Evolutionary conservation across 345 rosid genomes (phyloP), one percentile per base, ranked within the genome.

Genomic region (Combretum micranthum): DNA sequence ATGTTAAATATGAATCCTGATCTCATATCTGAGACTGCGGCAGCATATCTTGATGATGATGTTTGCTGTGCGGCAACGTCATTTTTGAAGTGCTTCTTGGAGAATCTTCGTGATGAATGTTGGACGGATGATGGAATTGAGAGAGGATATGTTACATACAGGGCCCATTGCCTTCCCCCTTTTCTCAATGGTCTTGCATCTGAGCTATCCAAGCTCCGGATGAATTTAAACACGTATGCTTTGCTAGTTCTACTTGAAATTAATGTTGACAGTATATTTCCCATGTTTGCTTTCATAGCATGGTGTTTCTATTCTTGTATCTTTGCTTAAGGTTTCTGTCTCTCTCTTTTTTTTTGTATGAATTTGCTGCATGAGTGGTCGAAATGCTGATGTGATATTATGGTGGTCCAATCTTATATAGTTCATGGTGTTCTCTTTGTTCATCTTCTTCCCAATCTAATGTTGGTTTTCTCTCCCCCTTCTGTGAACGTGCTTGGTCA

Each of bases 31-130:
- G 90, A 88, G 73, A 80, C 81, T 14, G 81, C 80, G 19, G 77
- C 80, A 64, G 95, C 95, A 16, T 88, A 84, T 64, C 44, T 53
- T 57, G 98, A 92, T 60, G 93, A 88, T 71, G 96, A 86, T 66
- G 95, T 88, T 55, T 92, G 98, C 64, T 83, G 83, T 74, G 98
- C 98, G 39, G 82, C 77, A 50, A 86, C 98, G 23, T 78, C 96
- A 19, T 92, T 92, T 72, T 69, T 88, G 76, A 86, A 81, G 69
- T 88, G 93, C 76, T 88, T 88, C 76, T 90, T 92, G 59, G 93
- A 86, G 69, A 48, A 59, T 62, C 74, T 92, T 69, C 86, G 98
- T 55, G 88, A 86, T 71, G 98, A 86, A 68, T 80, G 79, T 64
- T 92, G 98, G 98, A 81, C 61, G 64, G 75, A 61, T 59, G 69